Evolutionary conservation across 345 rosid genomes (phyloP), one percentile per base, ranked within the genome.

Genomic region (Rhodomyrtus tomentosa): DNA sequence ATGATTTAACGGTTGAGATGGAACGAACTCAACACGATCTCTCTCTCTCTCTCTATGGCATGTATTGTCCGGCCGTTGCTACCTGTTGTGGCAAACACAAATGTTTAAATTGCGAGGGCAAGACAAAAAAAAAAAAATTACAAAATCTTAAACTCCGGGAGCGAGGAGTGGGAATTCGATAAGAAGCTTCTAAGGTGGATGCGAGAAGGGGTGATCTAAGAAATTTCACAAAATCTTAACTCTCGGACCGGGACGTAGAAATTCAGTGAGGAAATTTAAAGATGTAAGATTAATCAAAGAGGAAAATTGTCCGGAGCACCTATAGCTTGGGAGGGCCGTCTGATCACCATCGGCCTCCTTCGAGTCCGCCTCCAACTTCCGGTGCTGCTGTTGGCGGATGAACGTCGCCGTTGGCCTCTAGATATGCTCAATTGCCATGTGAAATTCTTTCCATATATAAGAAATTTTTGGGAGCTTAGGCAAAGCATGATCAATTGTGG

Each of bases 161-260:
- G 73, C 21, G 0, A 27, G 38, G 0, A 4, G 6, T 27, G 0
- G 7, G 0, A 0, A 29, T 14, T 14, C 6, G 21, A 14, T 27
- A 13, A 6, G 38, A 59, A 0, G 15, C 10, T 3, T 59, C 21
- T 15, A 0, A 14, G n/a, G n/a, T n/a, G n/a, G n/a, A n/a, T n/a
- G 74, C 10, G 5, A 16, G 73, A 21, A 6, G 55, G 55, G 55
- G n/a, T 6, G 55, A 51, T 7, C 16, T 16, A 5, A 51, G 54
- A 51, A 16, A 51, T 51, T 51, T 20, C 55, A 52, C 22, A 2
- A 18, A 52, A 18, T 52, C 55, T 20, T 3, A 7, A 62, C 25
- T 54, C 21, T 22, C 25, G 42, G 74, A 32, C 24, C 21, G 42
- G 8, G 74, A 32, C 2, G 5, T 7, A 16, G 73, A 62, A 62